Base-by-base conservation (phyloP, 768 basidiomycete genomes). In the Cytidiella melzeri region DNA sequence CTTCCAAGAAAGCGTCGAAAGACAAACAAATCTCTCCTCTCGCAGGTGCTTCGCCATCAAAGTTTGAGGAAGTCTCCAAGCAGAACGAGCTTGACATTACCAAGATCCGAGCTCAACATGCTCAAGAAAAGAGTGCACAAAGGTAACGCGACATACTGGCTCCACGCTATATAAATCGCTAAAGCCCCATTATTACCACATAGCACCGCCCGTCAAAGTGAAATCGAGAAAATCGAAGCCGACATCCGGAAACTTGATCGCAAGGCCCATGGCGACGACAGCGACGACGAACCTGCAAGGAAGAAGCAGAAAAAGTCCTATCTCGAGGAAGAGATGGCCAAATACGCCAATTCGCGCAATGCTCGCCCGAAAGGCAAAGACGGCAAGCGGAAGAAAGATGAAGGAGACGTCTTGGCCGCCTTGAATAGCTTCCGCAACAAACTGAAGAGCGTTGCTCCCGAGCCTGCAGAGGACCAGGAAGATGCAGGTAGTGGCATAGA, bases 201-300 rank as follows among this genome's bases (percentile, higher is more conserved):
- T 50, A 92, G 86, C 45, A 73, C 74, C 27, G 67, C 76, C 10
- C 85, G 87, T 19, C 79, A 84, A 60, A 72, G 80, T 5, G 83
- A 92, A 63, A 89, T 96, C 44, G 84, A 83, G 57, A 84, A 78
- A 58, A 89, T 97, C 83, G 91, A 97, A 65, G 81, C 80, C 5
- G 87, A 92, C 40, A 87, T 97, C 48, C 84, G 89, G 21, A 84
- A 79, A 53, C 78, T 95, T 5, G 73, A 75, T 73, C 56, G 56
- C 18, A 53, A 58, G 5, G 19, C 56, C 43, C 18, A 55, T 30
- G 38, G 77, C 76, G 71, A 72, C 12, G 82, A 77, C 38, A 86
- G 86, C 57, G 86, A 85, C 26, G 85, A 90, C 39, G 73, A 76
- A 15, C 75, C 61, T 53, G 79, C 72, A 56, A 67, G 67, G 57